Evolutionary conservation across 2,329 filamentous ascomycete species (phyloP).

Genomic region (Xenoacremonium recifei): DNA sequence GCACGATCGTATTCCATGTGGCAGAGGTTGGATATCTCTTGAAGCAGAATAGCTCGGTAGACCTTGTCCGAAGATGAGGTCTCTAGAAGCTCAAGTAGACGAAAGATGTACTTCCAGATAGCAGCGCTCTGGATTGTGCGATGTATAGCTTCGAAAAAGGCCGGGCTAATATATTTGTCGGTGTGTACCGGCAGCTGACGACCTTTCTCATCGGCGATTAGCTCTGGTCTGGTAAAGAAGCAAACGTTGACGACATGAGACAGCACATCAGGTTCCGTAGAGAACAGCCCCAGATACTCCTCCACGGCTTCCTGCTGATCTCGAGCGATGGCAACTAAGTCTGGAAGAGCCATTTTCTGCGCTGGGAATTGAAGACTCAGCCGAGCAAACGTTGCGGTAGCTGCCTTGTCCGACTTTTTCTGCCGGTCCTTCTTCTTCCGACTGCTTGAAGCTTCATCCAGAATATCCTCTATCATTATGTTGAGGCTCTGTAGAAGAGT

Average conservation of each 20-base stretch:
- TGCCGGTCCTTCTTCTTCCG: constrained; percentile 17
- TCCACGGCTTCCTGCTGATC: constrained; percentile 34
- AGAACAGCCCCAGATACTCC: constrained; percentile 34
- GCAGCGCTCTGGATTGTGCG: constrained; percentile 32
- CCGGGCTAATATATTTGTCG: constrained; percentile 40
- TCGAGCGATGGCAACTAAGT: constrained; percentile 27
- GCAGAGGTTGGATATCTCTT: constrained; percentile 45
- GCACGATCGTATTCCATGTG: constrained; percentile 41
- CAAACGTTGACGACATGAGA: constrained; percentile 31
- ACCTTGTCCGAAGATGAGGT: constrained; percentile 24
- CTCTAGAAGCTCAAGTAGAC: constrained; percentile 35
- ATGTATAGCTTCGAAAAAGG: constrained; percentile 42
- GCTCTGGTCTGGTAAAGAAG: constrained; percentile 40
- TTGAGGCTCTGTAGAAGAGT: constrained; percentile 37
- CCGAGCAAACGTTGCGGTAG: constrained; percentile 29
- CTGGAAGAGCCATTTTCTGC: constrained; percentile 29
- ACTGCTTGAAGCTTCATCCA: constrained; percentile 35
- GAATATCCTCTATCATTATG: constrained; percentile 41
- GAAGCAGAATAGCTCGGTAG: constrained; percentile 34
- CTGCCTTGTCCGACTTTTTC: constrained; percentile 30
- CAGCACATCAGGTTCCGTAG: constrained; percentile 31
- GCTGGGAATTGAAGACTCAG: constrained; percentile 26
- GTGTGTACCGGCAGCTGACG: constrained; percentile 34
- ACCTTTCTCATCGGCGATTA: constrained; percentile 45
- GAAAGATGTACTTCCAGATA: constrained; percentile 39